Percentiles rank a stretch among this genome's conserved stretches.
phyloP scores from a whole-genome alignment of 345 rosid genomes.

The Brassica carinata region DNA sequence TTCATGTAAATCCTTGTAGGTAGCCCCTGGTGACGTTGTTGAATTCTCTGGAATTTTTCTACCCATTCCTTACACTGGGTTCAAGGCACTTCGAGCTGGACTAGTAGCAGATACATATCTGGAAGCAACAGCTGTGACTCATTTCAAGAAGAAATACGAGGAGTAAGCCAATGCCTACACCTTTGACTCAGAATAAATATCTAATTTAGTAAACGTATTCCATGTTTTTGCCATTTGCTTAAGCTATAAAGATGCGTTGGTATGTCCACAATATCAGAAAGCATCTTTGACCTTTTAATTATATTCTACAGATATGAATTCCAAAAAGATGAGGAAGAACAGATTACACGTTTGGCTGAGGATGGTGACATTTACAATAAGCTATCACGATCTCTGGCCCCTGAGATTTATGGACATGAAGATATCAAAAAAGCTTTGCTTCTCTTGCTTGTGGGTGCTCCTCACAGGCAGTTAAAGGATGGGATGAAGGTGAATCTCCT shows the following conservation, averaged over 20 bases:
- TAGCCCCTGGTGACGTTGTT: constrained; percentile 94
- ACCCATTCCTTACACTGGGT: constrained; percentile 93
- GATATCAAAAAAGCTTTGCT: constrained; percentile 96
- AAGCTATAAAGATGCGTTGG: background rate
- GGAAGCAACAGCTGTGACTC: constrained; percentile 88
- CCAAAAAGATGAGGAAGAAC: constrained; percentile 83
- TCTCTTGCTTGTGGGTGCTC: constrained; percentile 96
- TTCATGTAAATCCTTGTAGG: constrained; percentile 46
- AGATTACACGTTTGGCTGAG: constrained; percentile 83
- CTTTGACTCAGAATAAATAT: background rate
- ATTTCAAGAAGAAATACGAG: constrained; percentile 96
- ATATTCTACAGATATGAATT: constrained; percentile 72
- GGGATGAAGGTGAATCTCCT: constrained; percentile 90
- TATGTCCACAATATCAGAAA: constrained; percentile 13
- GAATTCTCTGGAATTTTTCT: constrained; percentile 97
- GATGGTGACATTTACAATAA: constrained; percentile 97
- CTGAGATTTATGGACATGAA: constrained; percentile 99
- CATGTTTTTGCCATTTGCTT: constrained; percentile 13
- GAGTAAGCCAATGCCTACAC: constrained; percentile 59
- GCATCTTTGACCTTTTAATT: constrained; percentile 6
- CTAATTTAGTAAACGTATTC: constrained; percentile 3
- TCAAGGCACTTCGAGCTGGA: constrained; percentile 97
- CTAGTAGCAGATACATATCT: constrained; percentile 94
- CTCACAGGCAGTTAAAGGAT: constrained; percentile 89
- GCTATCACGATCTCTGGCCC: constrained; percentile 87